phyloP scores from a whole-genome alignment of 2,329 filamentous ascomycete species.

The Dryadomyces quercivorus region DNA sequence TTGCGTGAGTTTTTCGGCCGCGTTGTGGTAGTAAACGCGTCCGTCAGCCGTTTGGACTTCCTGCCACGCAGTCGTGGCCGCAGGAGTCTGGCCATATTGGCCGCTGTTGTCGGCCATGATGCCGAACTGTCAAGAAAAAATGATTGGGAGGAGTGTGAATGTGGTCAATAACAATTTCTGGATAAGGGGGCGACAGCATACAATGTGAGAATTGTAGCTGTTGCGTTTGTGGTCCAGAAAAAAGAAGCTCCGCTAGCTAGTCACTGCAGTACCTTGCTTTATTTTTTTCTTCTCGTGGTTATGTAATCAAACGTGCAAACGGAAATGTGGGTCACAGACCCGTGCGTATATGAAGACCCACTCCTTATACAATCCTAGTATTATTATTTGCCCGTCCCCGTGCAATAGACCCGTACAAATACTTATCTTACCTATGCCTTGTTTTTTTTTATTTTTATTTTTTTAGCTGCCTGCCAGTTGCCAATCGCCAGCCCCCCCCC shows the following conservation, averaged over 20 bases:
- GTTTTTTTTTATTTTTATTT: too few relatives aligned
- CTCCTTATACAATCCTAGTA: too few relatives aligned
- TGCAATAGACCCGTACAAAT: too few relatives aligned
- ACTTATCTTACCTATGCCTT: too few relatives aligned
- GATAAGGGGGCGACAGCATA: background rate
- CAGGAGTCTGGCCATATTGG: conserved; percentile 33
- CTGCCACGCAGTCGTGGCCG: conserved; percentile 48
- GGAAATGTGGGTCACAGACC: too few relatives aligned
- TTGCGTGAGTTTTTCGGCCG: conserved; percentile 73
- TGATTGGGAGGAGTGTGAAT: background rate
- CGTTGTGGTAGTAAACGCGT: conserved; percentile 83
- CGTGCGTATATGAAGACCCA: too few relatives aligned
- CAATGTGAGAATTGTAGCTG: background rate
- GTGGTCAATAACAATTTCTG: background rate
- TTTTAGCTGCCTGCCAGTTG: too few relatives aligned
- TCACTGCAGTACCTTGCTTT: background rate
- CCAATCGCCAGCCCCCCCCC: too few relatives aligned
- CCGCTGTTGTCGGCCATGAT: conserved; percentile 48
- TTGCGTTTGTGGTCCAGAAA: background rate
- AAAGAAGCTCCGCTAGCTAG: background rate
- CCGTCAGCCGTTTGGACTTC: conserved; percentile 73
- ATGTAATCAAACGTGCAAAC: background rate
- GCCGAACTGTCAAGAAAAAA: background rate
- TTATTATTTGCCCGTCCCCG: too few relatives aligned
- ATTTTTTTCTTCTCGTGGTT: background rate